Evolutionary conservation across 306 rosid genomes (phyloP), one percentile per base, ranked within the genome.

Genomic region (Begonia peltatifolia): DNA sequence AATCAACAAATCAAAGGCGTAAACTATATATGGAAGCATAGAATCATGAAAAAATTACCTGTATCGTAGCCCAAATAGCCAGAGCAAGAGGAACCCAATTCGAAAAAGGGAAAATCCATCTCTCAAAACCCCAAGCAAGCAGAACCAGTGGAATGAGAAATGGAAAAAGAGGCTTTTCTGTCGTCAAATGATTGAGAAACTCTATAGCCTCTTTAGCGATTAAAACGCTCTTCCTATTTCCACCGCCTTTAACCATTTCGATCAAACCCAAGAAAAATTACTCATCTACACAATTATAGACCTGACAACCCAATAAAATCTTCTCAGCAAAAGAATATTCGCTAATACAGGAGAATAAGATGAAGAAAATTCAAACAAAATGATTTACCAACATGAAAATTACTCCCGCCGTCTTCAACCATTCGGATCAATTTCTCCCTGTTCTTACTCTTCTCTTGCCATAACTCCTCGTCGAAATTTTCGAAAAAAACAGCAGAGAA

Each of bases 31-130:
- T 20, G 23, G 23, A 20, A 20, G 23, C 23, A 20, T 20, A 20
- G 23, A 20, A 20, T 20, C 23, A 20, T 20, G 23, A 60, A 14
- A 60, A 1, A 20, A 25, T 35, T 41, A 90, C 99, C 99, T 90
- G 99, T 14, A 75, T n/a, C 47, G 94, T 77, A 6, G 84, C 72
- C 95, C 95, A 86, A 0, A 86, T 86, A 43, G 88, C 96, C 54
- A 75, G 72, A 6, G 56, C 75, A 23, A 90, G 72, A 13, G 92
- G 94, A 68, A 90, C 77, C 95, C 95, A 90, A 57, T 72, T 83
- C 59, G 99, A 78, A 63, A 81, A 70, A 61, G 94, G 70, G 66
- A 86, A 79, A 46, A 87, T 23, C 99, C 95, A 90, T 73, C 70
- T 83, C 74, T 90, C 99, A 64, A 90, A 15, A 52, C 52, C 78